Evolutionary conservation across 495 filamentous ascomycete genomes (phyloP), one percentile per base, ranked within the genome.

Genomic region (Aspergillus taichungensis): DNA sequence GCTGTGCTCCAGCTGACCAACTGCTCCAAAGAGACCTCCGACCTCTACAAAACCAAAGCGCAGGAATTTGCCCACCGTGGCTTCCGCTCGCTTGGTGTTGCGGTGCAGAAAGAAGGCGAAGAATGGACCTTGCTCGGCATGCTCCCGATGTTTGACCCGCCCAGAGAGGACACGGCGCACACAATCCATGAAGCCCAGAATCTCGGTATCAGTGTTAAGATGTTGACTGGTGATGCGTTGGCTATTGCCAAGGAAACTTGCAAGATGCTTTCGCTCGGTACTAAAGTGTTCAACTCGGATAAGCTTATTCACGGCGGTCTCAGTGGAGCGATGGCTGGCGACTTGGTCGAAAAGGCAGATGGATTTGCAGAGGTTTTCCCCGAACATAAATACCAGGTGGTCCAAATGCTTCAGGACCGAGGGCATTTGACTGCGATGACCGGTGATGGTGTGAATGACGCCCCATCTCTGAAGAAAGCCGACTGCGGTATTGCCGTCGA

Each of bases 391-490:
- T 94, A 91, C 69, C 89, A 94, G 54, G 90, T 96, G 58, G 90
- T 96, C 53, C 86, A 94, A 67, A 94, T 95, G 71, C 82, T 96
- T 28, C 90, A 96, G 69, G 86, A 95, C 69, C 86, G 90, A 75
- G 90, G 90, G 55, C 91, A 94, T 75, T 75, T 95, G 34, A 90
- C 94, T 66, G 90, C 90, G 55, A 96, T 96, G 90, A 96, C 90
- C 68, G 90, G 90, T 71, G 90, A 96, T 59, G 90, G 90, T 77
- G 90, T 96, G 63, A 96, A 96, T 68, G 90, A 96, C 68, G 90
- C 90, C 40, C 90, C 90, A 30, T 95, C 89, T 32, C 73, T 96
- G 43, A 96, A 96, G 75, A 95, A 94, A 72, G 90, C 90, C 13
- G 90, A 96, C 71, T 75, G 72, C 42, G 69, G 69, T 68, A 86